Percentiles rank a stretch among this genome's conserved stretches.
Evolutionary conservation across 2,329 filamentous ascomycete genomes (phyloP).

Genomic region (Eutypella sp.): DNA sequence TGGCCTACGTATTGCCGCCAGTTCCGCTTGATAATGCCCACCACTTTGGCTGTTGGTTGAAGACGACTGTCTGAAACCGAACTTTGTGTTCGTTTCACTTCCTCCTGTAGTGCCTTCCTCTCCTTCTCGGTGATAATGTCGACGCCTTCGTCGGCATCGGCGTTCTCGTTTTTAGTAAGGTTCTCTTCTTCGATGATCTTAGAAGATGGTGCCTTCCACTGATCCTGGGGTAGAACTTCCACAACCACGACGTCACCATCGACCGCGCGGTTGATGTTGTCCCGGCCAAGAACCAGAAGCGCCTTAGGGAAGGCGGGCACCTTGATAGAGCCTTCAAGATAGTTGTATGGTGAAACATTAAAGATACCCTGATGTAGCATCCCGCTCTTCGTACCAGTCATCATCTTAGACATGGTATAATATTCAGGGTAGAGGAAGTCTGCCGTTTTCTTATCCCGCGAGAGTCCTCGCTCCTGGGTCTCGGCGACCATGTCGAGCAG

Average conservation of each 20-base stretch:
- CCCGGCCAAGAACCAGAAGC: conserved; percentile 80
- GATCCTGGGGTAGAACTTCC: conserved; percentile 85
- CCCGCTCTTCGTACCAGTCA: conserved; percentile 85
- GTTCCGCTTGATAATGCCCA: conserved; percentile 90
- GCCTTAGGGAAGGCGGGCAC: conserved; percentile 87
- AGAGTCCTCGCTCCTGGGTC: conserved; percentile 61
- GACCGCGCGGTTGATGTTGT: conserved; percentile 93
- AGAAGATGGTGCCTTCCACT: conserved; percentile 94
- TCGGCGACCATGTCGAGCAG: conserved; percentile 92
- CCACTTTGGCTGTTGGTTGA: conserved; percentile 87
- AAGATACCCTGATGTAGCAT: conserved; percentile 91
- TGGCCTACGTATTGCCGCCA: conserved; percentile 98
- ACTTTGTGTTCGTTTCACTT: conserved; percentile 80
- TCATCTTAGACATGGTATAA: conserved; percentile 82
- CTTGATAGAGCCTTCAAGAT: conserved; percentile 87
- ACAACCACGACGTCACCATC: conserved; percentile 91
- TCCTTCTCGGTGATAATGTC: conserved; percentile 87
- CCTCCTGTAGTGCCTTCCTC: conserved; percentile 79
- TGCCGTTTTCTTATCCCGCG: conserved; percentile 57
- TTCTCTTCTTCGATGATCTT: conserved; percentile 94
- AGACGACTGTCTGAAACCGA: conserved; percentile 69
- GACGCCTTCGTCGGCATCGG: conserved; percentile 71
- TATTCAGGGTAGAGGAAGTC: conserved; percentile 86
- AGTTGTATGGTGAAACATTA: conserved; percentile 97
- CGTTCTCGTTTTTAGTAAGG: conserved; percentile 88